Conservation (phyloP, 768 basidiomycete genomes). For the Filobasidium floriforme region DNA sequence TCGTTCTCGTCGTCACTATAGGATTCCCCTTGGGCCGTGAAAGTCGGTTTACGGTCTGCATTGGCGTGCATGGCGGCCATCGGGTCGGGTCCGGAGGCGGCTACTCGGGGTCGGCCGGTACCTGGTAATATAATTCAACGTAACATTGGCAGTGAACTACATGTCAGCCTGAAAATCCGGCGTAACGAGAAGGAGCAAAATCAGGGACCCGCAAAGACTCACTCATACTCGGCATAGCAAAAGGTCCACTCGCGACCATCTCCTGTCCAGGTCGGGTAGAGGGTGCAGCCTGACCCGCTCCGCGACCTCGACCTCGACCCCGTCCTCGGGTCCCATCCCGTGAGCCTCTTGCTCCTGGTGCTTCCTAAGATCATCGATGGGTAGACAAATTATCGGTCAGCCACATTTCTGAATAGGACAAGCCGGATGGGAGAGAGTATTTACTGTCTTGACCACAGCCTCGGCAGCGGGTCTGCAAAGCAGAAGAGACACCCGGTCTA, state of each 20-base stretch:
- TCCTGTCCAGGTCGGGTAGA: slow-evolving; percentile 10
- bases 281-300: slow-evolving; percentile 9
- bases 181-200: too few species aligned
- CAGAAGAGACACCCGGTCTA: background rate
- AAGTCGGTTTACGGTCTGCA: slow-evolving; percentile 21
- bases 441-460: background rate
- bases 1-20: slow-evolving; percentile 38
- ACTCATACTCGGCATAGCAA: slow-evolving; percentile 23
- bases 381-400: background rate
- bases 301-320: slow-evolving; percentile 20
- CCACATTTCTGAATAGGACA: background rate
- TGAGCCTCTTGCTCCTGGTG: slow-evolving; percentile 19
- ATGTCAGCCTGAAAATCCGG: background rate
- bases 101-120: slow-evolving; percentile 9
- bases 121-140: background rate
- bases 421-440: too few species aligned
- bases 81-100: slow-evolving; percentile 3
- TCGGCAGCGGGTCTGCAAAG: background rate
- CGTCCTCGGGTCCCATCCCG: slow-evolving; percentile 21
- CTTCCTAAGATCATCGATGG: background rate
- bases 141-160: too few species aligned
- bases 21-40: slow-evolving; percentile 27
- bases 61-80: slow-evolving; percentile 6
- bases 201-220: background rate
- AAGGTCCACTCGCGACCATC: slow-evolving; percentile 25